These are phyloP conservation scores for Paragyromitra xinjiangensis DNA, from an alignment of 495 filamentous ascomycete genomes.

Conservation along the genomic window DNA sequence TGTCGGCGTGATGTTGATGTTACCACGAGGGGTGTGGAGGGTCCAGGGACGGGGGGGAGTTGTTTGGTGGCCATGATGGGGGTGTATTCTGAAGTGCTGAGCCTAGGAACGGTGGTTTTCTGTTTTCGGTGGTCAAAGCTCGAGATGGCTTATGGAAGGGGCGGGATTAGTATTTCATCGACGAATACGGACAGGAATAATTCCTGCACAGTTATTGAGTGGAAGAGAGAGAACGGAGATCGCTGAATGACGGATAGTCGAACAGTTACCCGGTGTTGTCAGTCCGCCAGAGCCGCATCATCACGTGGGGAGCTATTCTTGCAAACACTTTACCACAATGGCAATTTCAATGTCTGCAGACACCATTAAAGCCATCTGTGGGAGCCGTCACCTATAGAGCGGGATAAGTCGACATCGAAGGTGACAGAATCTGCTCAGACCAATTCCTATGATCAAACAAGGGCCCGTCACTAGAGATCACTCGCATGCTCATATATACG, in stretches of 20 bases:
- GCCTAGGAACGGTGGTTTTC: not conserved
- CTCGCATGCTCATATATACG: too few relatives aligned
- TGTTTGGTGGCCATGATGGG: slow-evolving; percentile 52
- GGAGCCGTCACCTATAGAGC: too few relatives aligned
- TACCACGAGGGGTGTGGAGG: slow-evolving; percentile 60
- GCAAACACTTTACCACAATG: too few relatives aligned
- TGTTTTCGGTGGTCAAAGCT: slow-evolving; percentile 10
- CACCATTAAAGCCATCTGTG: too few relatives aligned
- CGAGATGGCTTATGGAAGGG: slow-evolving; percentile 5
- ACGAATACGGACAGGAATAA: not conserved
- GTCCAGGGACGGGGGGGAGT: slow-evolving; percentile 58
- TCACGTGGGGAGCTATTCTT: not conserved
- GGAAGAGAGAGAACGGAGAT: not conserved
- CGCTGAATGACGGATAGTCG: not conserved
- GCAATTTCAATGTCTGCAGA: too few relatives aligned
- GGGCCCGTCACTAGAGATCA: too few relatives aligned
- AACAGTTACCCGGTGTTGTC: not conserved
- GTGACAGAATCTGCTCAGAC: too few relatives aligned
- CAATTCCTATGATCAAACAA: too few relatives aligned
- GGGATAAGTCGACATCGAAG: too few relatives aligned
- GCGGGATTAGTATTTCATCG: slow-evolving; percentile 34
- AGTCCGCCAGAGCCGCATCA: not conserved
- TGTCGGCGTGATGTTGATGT: slow-evolving; percentile 66
- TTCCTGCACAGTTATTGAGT: slow-evolving; percentile 16
- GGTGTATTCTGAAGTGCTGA: not conserved